These are phyloP conservation scores for Didymella exigua DNA, from an alignment of 2,329 filamentous ascomycete species.

Conservation along the genomic window DNA sequence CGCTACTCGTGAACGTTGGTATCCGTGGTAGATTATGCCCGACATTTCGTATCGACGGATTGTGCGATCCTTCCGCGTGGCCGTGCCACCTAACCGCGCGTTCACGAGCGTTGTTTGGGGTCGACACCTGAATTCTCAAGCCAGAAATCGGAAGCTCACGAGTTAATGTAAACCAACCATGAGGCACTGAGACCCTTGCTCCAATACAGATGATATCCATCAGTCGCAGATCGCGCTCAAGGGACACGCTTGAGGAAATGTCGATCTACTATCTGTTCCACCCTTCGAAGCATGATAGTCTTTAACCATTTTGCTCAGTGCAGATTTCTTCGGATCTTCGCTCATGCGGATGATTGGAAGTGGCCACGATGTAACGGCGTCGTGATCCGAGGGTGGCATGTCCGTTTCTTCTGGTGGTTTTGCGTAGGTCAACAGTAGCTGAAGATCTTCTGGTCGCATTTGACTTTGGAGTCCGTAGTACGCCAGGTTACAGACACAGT, in stretches of 20 bases:
- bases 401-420: neutral
- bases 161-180: neutral
- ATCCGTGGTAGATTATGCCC: neutral
- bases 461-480: slow-evolving; percentile 4
- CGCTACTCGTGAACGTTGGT: neutral
- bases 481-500: slow-evolving; percentile 2
- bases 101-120: too few species aligned
- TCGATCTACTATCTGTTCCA: neutral
- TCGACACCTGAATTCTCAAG: neutral
- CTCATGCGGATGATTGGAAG: slow-evolving; percentile 4
- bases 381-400: neutral
- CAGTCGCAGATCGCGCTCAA: neutral
- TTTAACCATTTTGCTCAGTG: neutral
- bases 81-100: neutral
- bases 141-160: neutral
- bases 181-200: neutral
- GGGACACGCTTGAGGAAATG: neutral
- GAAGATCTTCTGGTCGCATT: slow-evolving; percentile 1
- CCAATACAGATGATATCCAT: neutral
- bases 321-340: slow-evolving; percentile 1
- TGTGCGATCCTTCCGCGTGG: neutral
- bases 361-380: neutral
- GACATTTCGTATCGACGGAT: neutral
- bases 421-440: neutral
- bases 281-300: neutral